Percentiles rank a stretch among this genome's conserved stretches.
Evolutionary conservation across 208 protist genomes (phyloP).

Genomic region (Leishmania braziliensis): DNA sequence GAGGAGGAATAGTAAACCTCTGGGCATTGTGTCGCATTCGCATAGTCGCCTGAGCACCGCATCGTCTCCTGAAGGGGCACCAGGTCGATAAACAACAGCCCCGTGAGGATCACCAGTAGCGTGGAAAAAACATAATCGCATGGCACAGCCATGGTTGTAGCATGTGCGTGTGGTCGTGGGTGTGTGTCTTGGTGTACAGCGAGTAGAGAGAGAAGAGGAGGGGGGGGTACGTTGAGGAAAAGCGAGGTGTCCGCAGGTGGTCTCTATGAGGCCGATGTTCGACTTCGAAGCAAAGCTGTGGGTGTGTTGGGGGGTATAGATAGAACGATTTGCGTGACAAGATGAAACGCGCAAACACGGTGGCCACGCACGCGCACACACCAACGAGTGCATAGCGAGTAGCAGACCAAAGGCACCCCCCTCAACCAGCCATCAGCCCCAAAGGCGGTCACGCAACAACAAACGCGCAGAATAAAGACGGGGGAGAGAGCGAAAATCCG

Average conservation of each 20-base stretch:
- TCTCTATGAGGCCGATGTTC: no score
- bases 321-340: not conserved
- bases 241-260: no score
- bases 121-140: slow-evolving; percentile 40
- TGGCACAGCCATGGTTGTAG: not conserved
- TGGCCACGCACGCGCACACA: not conserved
- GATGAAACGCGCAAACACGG: not conserved
- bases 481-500: not conserved
- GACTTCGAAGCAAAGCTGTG: no score
- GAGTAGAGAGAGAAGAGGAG: slow-evolving; percentile 8
- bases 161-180: not conserved
- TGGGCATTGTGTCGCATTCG: slow-evolving; percentile 56
- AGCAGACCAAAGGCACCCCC: not conserved
- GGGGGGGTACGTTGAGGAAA: not conserved
- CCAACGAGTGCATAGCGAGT: no score
- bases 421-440: not conserved
- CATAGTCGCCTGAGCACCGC: slow-evolving; percentile 58
- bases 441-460: not conserved
- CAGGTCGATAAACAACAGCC: slow-evolving; percentile 79
- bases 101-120: slow-evolving; percentile 53
- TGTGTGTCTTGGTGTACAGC: not conserved
- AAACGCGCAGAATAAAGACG: not conserved
- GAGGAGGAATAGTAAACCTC: slow-evolving; percentile 70
- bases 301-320: not conserved
- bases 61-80: slow-evolving; percentile 78